These are phyloP conservation scores for Bathelium albidoporum DNA, from an alignment of 495 filamentous ascomycete genomes.

Conservation along the genomic window DNA sequence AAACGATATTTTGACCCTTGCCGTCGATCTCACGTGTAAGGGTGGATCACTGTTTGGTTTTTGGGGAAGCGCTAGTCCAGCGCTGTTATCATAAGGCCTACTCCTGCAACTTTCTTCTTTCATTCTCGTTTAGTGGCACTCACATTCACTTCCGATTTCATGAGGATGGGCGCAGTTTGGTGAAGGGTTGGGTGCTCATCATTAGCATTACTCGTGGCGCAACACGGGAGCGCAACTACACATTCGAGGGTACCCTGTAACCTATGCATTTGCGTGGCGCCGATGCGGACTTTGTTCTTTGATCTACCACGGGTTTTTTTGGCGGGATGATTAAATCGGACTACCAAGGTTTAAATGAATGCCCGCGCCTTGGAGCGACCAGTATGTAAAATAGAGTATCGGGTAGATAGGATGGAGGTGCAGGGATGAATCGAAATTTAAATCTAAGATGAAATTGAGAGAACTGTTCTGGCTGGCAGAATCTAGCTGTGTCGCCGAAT, in stretches of 20 bases:
- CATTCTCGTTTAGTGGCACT: no score
- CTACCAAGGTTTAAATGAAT: no score
- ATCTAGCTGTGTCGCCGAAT: no score
- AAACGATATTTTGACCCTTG: neutral
- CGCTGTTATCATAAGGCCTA: no score
- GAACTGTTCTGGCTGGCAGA: neutral
- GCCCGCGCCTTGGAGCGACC: neutral
- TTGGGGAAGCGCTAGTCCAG: no score
- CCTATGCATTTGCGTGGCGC: constrained; percentile 10
- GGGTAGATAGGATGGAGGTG: neutral
- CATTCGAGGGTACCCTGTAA: neutral
- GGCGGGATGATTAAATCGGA: no score
- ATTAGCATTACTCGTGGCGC: constrained; percentile 4
- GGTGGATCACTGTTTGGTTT: neutral
- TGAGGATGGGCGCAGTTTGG: neutral
- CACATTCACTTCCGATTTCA: neutral
- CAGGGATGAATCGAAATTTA: neutral
- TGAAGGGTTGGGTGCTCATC: neutral
- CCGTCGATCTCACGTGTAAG: neutral
- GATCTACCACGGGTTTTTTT: constrained; percentile 2
- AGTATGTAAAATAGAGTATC: neutral
- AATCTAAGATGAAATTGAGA: neutral
- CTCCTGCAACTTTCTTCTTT: neutral
- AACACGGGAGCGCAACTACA: neutral
- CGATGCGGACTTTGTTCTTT: neutral